These are phyloP conservation scores for Apostasia ramifera DNA, from an alignment of 106 monocot genomes.

Conservation along the genomic window DNA sequence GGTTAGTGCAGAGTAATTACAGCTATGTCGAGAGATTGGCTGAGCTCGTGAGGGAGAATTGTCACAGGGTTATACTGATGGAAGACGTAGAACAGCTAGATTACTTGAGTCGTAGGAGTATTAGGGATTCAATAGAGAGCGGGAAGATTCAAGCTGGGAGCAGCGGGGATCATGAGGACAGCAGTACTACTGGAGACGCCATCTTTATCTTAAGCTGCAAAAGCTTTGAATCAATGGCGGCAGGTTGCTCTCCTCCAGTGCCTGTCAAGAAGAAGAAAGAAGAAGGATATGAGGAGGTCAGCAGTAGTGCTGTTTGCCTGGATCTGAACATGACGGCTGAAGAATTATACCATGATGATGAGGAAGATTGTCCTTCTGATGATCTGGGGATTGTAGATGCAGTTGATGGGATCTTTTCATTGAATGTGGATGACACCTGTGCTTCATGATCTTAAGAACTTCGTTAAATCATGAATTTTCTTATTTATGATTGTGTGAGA, in stretches of 20 bases:
- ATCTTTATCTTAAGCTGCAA: slow-evolving; percentile 77
- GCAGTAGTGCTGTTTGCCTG: slow-evolving; percentile 3
- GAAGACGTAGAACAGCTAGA: slow-evolving; percentile 61
- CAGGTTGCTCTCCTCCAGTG: slow-evolving; percentile 39
- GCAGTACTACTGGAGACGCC: slow-evolving; percentile 29
- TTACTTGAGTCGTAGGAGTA: slow-evolving; percentile 13
- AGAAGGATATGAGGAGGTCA: slow-evolving; percentile 1
- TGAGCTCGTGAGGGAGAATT: slow-evolving; percentile 31
- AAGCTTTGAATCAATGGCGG: slow-evolving; percentile 44
- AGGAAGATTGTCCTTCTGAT: slow-evolving; percentile 3
- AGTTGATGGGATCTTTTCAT: slow-evolving; percentile 28
- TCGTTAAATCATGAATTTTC: too few relatives aligned
- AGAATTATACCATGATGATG: background rate
- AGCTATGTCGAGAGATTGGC: slow-evolving; percentile 33
- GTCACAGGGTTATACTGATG: slow-evolving; percentile 63
- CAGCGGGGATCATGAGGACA: slow-evolving; percentile 30
- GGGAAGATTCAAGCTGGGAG: slow-evolving; percentile 25
- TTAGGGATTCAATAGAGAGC: slow-evolving; percentile 39
- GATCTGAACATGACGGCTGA: slow-evolving; percentile 52
- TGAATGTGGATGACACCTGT: background rate
- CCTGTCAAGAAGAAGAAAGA: slow-evolving; percentile 20
- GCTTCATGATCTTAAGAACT: too few relatives aligned
- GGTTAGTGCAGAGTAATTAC: slow-evolving; percentile 23
- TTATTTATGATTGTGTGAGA: too few relatives aligned
- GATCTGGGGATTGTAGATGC: slow-evolving; percentile 27